Base-by-base conservation (phyloP, 2,329 filamentous ascomycete genomes). In the Macrophomina tecta region DNA sequence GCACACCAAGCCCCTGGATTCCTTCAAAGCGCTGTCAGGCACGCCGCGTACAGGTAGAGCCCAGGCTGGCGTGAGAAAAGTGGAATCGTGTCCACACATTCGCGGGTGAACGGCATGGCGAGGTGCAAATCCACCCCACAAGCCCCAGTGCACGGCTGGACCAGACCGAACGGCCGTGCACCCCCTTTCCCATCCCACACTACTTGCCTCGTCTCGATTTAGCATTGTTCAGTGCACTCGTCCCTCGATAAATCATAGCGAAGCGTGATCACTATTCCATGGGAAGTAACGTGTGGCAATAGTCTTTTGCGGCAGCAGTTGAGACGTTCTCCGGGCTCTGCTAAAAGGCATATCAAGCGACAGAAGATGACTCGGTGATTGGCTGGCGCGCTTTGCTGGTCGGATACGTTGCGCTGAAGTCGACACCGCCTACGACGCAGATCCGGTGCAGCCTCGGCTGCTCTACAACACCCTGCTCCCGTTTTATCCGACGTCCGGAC, bases 391-490 rank as follows among this genome's bases (percentile, higher is more conserved):
- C 42, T n/a, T n/a, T 12, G 5, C 42, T 45, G 6, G 42, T 45
- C 42, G 42, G 16, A 45, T 45, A 14, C 52, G 18, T 40, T 9
- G 30, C 52, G 32, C 34, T 23, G 52, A 14, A 23, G 16, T 5
- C 52, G 34, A 55, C 52, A 55, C 52, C 52, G 52, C 52, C 52
- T 40, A 11, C 16, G n/a, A 55, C 34, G 52, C 11, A 55, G 52
- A 55, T 55, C 52, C 51, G 51, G 51, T 55, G 51, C 32, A 55
- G 51, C 51, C n/a, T 55, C 52, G 52, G 52, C 32, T 40, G 32
- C 32, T 55, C 18, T 38, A 6, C 52, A 55, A 40, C 52, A 38
- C 8, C 1, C 52, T 40, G 52, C 6, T 55, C 52, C 52, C 52
- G 52, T 16, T 40, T 55, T 55, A 55, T 38, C 52, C 52, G 42